These are phyloP conservation scores for Megacollybia marginata DNA, from an alignment of 768 basidiomycete species.

Conservation along the genomic window DNA sequence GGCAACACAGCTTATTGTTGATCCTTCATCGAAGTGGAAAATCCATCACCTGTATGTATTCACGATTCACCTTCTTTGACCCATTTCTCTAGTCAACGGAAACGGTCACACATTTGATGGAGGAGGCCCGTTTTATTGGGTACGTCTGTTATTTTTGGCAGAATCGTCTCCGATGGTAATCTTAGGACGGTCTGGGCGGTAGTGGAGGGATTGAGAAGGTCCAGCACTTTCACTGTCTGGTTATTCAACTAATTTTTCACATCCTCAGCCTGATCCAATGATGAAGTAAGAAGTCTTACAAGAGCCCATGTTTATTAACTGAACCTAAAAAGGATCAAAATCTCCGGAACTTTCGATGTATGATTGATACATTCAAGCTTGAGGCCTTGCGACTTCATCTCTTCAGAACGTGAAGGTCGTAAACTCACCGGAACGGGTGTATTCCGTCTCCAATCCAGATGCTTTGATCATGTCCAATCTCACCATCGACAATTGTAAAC, in stretches of 20 bases:
- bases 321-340: constrained; percentile 9
- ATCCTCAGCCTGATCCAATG: constrained; percentile 27
- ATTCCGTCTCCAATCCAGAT: constrained; percentile 32
- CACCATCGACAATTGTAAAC: constrained; percentile 50
- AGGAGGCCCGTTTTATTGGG: constrained; percentile 37
- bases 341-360: neutral
- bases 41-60: constrained; percentile 37
- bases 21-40: constrained; percentile 29
- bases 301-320: no score
- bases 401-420: constrained; percentile 32
- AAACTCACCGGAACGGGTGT: constrained; percentile 32
- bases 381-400: neutral
- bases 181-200: constrained; percentile 31
- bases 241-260: no score
- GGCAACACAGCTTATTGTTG: neutral
- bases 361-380: no score
- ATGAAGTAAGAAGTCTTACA: constrained; percentile 19
- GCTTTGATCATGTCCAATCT: constrained; percentile 35
- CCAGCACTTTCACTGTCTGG: no score
- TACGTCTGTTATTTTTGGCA: constrained; percentile 5
- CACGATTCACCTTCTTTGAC: no score
- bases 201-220: constrained; percentile 28
- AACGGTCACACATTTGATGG: constrained; percentile 35
- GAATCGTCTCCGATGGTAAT: neutral
- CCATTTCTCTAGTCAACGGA: constrained; percentile 26